Conservation (phyloP, 192 early-diverging fungal genomes). For the Coemansia sp. region DNA sequence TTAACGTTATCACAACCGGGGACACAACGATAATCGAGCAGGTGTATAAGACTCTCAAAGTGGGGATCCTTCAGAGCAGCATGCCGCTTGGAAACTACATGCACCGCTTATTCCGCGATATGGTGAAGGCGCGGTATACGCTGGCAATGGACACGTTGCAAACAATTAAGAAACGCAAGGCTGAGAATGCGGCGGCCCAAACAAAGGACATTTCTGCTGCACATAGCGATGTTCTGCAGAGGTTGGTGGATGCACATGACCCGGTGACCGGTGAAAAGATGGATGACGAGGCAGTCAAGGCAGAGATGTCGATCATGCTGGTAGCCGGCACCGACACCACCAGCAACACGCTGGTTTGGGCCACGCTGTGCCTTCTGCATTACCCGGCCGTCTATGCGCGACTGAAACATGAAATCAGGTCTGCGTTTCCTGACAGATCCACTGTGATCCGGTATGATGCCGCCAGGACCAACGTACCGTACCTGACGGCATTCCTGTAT, state of each 20-base stretch:
- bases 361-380: slow-evolving; percentile 35
- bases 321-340: slow-evolving; percentile 52
- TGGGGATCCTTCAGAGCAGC: slow-evolving; percentile 7
- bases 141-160: slow-evolving; percentile 6
- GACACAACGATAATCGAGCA: slow-evolving; percentile 22
- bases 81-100: slow-evolving; percentile 9
- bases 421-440: slow-evolving; percentile 23
- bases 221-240: slow-evolving; percentile 39
- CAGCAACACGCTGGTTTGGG: slow-evolving; percentile 46
- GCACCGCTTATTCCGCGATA: slow-evolving; percentile 12
- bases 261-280: slow-evolving; percentile 29
- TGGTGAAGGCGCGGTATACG: not conserved
- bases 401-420: slow-evolving; percentile 31
- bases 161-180: slow-evolving; percentile 8
- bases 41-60: slow-evolving; percentile 8
- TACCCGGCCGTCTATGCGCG: slow-evolving; percentile 20
- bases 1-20: slow-evolving; percentile 13
- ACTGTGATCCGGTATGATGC: slow-evolving; percentile 22
- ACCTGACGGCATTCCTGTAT: slow-evolving; percentile 38
- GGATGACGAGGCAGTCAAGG: slow-evolving; percentile 4
- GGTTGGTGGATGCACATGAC: slow-evolving; percentile 41
- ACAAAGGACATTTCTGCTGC: not conserved
- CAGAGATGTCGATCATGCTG: slow-evolving; percentile 35
- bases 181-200: not conserved
- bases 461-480: slow-evolving; percentile 21